Evolutionary conservation across 352 stramenopile species (phyloP).

Genomic region (Pythium phragmiticola): DNA sequence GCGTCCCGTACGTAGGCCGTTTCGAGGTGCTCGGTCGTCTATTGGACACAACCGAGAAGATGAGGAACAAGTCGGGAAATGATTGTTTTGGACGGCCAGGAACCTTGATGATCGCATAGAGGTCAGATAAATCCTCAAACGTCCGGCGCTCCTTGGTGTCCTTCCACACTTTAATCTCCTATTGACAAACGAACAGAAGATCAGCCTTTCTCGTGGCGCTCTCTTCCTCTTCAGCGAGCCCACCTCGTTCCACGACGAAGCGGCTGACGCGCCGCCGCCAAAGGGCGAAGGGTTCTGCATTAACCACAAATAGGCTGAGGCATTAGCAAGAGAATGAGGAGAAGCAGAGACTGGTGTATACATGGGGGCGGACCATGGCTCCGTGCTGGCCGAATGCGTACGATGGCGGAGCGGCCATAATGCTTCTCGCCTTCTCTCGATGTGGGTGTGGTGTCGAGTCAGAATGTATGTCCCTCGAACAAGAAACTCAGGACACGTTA

Average conservation of each 20-base stretch:
- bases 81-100: background rate
- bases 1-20: conserved; percentile 95
- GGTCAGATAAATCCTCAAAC: conserved; percentile 87
- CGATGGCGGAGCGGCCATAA: conserved; percentile 12
- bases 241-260: conserved; percentile 26
- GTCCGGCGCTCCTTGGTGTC: conserved; percentile 86
- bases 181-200: background rate
- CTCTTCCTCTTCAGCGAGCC: background rate
- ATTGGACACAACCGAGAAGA: background rate
- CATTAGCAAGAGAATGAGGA: background rate
- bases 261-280: background rate
- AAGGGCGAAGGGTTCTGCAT: conserved; percentile 10
- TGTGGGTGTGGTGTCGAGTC: conserved; percentile 10
- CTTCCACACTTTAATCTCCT: conserved; percentile 81
- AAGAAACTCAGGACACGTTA: conserved; percentile 12
- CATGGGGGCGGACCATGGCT: background rate
- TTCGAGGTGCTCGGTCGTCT: conserved; percentile 96
- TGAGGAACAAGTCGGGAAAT: too few species aligned
- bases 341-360: background rate
- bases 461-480: conserved; percentile 10
- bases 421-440: background rate
- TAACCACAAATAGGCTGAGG: background rate
- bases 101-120: conserved; percentile 97
- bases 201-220: background rate
- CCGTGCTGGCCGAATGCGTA: background rate